These are phyloP conservation scores for Xanthoconium stramineum DNA, from an alignment of 768 basidiomycete genomes.

Conservation along the genomic window DNA sequence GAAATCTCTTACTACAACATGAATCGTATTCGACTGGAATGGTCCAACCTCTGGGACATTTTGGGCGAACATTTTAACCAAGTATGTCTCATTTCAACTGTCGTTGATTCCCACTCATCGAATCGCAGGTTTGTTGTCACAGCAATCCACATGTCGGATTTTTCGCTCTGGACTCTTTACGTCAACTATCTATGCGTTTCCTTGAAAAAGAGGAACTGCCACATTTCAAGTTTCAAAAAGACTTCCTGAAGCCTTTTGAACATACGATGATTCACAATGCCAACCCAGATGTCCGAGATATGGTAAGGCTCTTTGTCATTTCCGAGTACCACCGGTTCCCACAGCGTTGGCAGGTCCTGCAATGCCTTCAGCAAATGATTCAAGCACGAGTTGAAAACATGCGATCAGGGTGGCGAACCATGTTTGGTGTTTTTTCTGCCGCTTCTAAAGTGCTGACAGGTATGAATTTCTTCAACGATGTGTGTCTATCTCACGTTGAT, in stretches of 20 bases:
- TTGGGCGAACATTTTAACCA: slow-evolving; percentile 98
- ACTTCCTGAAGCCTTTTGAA: slow-evolving; percentile 97
- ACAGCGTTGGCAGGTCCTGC: slow-evolving; percentile 65
- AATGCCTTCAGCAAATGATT: slow-evolving; percentile 99
- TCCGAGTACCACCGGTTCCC: not conserved
- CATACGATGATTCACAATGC: slow-evolving; percentile 96
- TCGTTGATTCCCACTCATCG: slow-evolving; percentile 8
- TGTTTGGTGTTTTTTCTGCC: slow-evolving; percentile 98
- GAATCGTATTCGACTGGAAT: slow-evolving; percentile 95
- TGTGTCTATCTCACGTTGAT: not conserved
- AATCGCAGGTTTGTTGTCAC: slow-evolving; percentile 88
- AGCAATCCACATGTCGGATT: slow-evolving; percentile 95
- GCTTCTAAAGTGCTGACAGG: slow-evolving; percentile 91
- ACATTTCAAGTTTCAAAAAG: slow-evolving; percentile 99
- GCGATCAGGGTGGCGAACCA: slow-evolving; percentile 97
- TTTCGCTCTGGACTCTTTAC: slow-evolving; percentile 93
- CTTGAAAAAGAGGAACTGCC: slow-evolving; percentile 97
- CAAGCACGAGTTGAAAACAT: slow-evolving; percentile 93
- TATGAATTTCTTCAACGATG: slow-evolving; percentile 29
- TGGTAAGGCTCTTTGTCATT: slow-evolving; percentile 51
- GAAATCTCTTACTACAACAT: slow-evolving; percentile 99
- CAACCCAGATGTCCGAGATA: slow-evolving; percentile 93
- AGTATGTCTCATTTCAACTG: slow-evolving; percentile 38
- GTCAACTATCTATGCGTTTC: slow-evolving; percentile 97
- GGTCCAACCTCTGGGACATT: slow-evolving; percentile 98